phyloP scores from a whole-genome alignment of 208 protist species.

The Phytomonas francai region DNA sequence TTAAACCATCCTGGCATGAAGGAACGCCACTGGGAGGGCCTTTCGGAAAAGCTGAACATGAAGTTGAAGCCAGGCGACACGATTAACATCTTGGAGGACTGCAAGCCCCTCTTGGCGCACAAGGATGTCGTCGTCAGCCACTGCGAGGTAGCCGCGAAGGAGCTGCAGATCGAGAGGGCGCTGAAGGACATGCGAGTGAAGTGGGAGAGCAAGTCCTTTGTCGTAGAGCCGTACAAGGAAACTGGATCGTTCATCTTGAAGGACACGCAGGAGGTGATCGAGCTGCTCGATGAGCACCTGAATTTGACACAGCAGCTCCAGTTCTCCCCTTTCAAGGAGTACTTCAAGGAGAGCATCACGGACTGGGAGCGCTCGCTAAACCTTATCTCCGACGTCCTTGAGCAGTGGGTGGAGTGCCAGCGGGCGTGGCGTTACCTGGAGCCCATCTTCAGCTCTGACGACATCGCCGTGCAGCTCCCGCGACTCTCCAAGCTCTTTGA shows the following conservation, averaged over 20 bases:
- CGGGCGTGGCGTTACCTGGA: slow-evolving; percentile 95
- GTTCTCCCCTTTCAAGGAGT: slow-evolving; percentile 95
- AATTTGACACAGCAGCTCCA: slow-evolving; percentile 94
- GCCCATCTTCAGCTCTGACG: slow-evolving; percentile 95
- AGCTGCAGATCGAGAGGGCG: slow-evolving; percentile 93
- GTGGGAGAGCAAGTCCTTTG: slow-evolving; percentile 90
- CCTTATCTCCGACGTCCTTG: slow-evolving; percentile 91
- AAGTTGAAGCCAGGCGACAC: slow-evolving; percentile 85
- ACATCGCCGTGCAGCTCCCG: slow-evolving; percentile 94
- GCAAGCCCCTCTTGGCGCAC: slow-evolving; percentile 70
- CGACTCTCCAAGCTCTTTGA: slow-evolving; percentile 91
- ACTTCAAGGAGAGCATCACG: slow-evolving; percentile 91
- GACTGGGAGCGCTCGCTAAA: slow-evolving; percentile 94
- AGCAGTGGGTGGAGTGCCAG: slow-evolving; percentile 96
- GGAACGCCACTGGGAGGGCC: slow-evolving; percentile 91
- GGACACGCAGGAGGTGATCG: slow-evolving; percentile 87
- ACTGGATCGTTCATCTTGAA: slow-evolving; percentile 93
- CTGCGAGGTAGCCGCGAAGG: slow-evolving; percentile 95
- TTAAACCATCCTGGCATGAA: slow-evolving; percentile 96
- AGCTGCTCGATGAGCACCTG: slow-evolving; percentile 94
- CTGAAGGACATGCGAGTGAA: slow-evolving; percentile 95
- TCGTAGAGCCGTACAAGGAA: slow-evolving; percentile 90
- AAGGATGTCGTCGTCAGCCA: slow-evolving; percentile 87
- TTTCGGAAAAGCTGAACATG: slow-evolving; percentile 86
- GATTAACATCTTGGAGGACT: slow-evolving; percentile 82